Evolutionary conservation across 768 basidiomycete genomes (phyloP).

Genomic region (Hericium rajendrae): DNA sequence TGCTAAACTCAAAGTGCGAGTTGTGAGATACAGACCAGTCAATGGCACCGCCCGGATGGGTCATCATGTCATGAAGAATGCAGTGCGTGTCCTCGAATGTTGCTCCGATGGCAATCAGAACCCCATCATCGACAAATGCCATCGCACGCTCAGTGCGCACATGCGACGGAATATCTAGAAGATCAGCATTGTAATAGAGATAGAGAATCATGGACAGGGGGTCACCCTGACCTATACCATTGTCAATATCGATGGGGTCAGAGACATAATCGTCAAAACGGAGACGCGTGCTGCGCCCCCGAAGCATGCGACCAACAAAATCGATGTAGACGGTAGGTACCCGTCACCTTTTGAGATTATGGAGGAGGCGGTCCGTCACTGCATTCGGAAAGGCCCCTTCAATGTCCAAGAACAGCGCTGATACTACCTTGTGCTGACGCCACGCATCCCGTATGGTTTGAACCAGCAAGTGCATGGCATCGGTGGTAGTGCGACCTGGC

Average conservation of each 20-base stretch:
- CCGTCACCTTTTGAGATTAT: conserved; percentile 22
- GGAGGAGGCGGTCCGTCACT: conserved; percentile 20
- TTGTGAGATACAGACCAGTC: not conserved
- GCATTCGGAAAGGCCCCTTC: conserved; percentile 35
- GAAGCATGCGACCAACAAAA: conserved; percentile 5
- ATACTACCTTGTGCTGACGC: conserved; percentile 24
- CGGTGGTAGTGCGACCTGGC: not conserved
- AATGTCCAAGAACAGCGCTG: conserved; percentile 32
- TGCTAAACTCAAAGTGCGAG: not conserved
- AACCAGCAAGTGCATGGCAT: conserved; percentile 2
- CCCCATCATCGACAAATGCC: not conserved
- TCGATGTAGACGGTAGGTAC: conserved; percentile 19
- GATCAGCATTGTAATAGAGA: conserved; percentile 16
- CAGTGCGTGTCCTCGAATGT: conserved; percentile 14
- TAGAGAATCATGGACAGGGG: conserved; percentile 17
- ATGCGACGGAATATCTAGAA: conserved; percentile 9
- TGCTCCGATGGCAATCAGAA: conserved; percentile 17
- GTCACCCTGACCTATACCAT: conserved; percentile 18
- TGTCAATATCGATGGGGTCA: not conserved
- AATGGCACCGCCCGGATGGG: not conserved
- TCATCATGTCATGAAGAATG: not conserved
- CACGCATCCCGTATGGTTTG: conserved; percentile 15
- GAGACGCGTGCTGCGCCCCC: conserved; percentile 3
- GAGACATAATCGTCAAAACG: conserved; percentile 13
- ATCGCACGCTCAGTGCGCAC: not conserved